phyloP scores from a whole-genome alignment of 768 basidiomycete species.

The Boletales sp. region DNA sequence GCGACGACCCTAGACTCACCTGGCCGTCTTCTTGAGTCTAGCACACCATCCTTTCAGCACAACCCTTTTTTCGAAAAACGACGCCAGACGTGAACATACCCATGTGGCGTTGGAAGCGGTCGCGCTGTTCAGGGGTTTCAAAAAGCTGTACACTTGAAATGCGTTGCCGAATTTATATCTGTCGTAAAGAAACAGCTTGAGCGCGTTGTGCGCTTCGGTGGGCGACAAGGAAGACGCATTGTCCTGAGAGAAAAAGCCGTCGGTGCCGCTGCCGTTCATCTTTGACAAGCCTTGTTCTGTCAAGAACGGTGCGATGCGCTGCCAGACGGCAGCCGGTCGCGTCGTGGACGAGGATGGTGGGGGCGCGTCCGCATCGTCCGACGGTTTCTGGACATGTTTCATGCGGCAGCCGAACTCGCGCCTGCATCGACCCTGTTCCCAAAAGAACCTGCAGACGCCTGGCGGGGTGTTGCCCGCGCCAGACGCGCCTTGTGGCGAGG shows the following conservation, averaged over 20 bases:
- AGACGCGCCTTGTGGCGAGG: neutral
- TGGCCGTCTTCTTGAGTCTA: conserved; percentile 19
- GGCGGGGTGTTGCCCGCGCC: conserved; percentile 12
- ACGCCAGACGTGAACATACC: conserved; percentile 30
- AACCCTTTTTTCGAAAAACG: neutral
- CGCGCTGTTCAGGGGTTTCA: conserved; percentile 34
- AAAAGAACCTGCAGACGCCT: conserved; percentile 48
- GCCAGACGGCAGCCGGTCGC: conserved; percentile 16
- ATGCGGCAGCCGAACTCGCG: conserved; percentile 44
- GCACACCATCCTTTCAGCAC: neutral
- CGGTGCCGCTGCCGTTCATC: conserved; percentile 39
- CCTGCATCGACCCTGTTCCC: conserved; percentile 45
- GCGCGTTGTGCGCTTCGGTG: conserved; percentile 41
- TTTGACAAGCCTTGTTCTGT: conserved; percentile 44
- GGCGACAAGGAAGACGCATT: conserved; percentile 36
- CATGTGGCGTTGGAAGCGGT: conserved; percentile 37
- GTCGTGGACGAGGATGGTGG: conserved; percentile 5
- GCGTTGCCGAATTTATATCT: conserved; percentile 40
- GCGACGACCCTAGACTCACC: neutral
- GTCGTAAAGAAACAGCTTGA: conserved; percentile 44
- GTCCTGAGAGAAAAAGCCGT: conserved; percentile 39
- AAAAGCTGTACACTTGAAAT: conserved; percentile 46
- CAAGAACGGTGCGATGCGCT: conserved; percentile 41
- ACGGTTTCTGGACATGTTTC: conserved; percentile 29
- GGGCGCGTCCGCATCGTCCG: neutral